Conservation (phyloP, 2,329 filamentous ascomycete genomes). For the Neofusicoccum kwambonambiense region DNA sequence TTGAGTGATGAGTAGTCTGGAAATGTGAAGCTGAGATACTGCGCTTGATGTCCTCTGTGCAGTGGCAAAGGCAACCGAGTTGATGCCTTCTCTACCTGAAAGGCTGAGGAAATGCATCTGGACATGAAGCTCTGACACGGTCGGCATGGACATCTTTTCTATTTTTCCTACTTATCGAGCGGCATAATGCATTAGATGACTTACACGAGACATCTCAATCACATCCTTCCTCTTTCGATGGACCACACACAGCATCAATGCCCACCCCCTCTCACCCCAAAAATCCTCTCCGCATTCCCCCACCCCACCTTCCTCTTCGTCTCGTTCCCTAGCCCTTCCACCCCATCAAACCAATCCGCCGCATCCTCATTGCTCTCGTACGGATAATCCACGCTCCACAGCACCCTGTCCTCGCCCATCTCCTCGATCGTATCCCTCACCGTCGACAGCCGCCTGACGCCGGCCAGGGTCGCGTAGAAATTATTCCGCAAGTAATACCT, state of each 20-base stretch:
- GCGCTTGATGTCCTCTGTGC: too few species aligned
- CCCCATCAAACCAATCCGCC: slow-evolving; percentile 45
- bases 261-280: background rate
- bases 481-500: slow-evolving; percentile 56
- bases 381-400: slow-evolving; percentile 56
- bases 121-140: too few species aligned
- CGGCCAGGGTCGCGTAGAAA: slow-evolving; percentile 58
- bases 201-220: background rate
- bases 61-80: too few species aligned
- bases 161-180: too few species aligned
- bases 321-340: slow-evolving; percentile 13
- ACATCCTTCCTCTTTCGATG: background rate
- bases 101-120: too few species aligned
- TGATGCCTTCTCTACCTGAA: too few species aligned
- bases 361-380: slow-evolving; percentile 48
- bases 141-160: too few species aligned
- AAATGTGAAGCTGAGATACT: too few species aligned
- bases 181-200: background rate
- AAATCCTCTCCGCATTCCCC: background rate
- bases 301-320: slow-evolving; percentile 1
- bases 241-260: background rate
- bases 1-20: too few species aligned
- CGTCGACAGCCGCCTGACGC: slow-evolving; percentile 55
- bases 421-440: slow-evolving; percentile 52
- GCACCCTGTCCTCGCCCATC: slow-evolving; percentile 50